Percentiles rank a stretch among this genome's conserved stretches.
phyloP scores from a whole-genome alignment of 768 basidiomycete genomes.

The Tricholoma matsutake region DNA sequence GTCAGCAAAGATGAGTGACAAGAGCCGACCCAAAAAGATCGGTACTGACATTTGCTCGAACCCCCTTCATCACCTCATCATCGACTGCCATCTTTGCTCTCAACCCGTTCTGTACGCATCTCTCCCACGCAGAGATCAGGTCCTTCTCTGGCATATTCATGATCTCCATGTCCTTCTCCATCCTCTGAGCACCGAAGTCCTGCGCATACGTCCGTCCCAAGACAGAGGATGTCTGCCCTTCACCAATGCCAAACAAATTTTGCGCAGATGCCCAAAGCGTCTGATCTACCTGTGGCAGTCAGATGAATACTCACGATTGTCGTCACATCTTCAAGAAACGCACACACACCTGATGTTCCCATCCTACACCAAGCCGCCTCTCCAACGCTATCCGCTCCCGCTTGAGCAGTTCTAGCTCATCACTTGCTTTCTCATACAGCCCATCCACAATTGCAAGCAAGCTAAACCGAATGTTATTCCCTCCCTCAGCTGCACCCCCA shows the following conservation, averaged over 20 bases:
- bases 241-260: constrained; percentile 26
- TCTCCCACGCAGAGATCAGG: constrained; percentile 44
- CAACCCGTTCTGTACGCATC: constrained; percentile 39
- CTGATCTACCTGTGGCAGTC: constrained; percentile 36
- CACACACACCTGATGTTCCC: constrained; percentile 38
- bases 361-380: constrained; percentile 35
- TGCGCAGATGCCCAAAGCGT: constrained; percentile 26
- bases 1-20: background rate
- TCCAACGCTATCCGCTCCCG: constrained; percentile 45
- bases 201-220: constrained; percentile 29
- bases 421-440: constrained; percentile 42
- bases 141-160: constrained; percentile 38
- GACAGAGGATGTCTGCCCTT: constrained; percentile 15
- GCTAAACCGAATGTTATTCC: constrained; percentile 53
- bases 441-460: constrained; percentile 61
- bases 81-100: constrained; percentile 40
- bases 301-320: background rate
- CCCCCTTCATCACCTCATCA: constrained; percentile 47
- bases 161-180: constrained; percentile 41
- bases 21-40: background rate
- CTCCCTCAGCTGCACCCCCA: constrained; percentile 41
- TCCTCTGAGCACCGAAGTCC: constrained; percentile 44
- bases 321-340: background rate
- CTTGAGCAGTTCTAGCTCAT: constrained; percentile 52
- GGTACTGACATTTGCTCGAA: constrained; percentile 41